Base-by-base conservation (phyloP, 2,329 filamentous ascomycete genomes). In the Pseudogymnoascus sp. region DNA sequence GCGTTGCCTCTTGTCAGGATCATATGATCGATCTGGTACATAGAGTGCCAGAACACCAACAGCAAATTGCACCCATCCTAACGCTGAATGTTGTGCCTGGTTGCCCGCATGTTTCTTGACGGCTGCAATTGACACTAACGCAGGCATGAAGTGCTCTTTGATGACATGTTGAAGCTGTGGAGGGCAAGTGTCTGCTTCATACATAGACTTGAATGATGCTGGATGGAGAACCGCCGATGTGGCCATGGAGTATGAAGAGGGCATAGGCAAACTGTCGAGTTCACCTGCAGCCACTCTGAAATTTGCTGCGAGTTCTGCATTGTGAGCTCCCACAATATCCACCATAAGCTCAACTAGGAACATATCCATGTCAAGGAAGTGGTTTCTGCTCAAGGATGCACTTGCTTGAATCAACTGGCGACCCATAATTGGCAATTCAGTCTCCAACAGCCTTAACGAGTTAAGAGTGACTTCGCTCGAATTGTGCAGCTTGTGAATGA, bases 11-110 rank as follows among this genome's bases (percentile, higher is more conserved):
- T 87, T 79, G 65, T 87, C 84, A 1, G 95, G 95, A 74, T 99
- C 95, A 71, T 93, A 95, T 3, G 90, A 83, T 68, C 88, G 87
- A 74, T 96, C 89, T 0, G 96, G 93, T 2, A 98, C 86, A 72
- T 93, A 97, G 2, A 97, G 80, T 67, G 84, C 84, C 60, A 98
- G 80, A 41, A 88, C 85, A 14, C 88, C 87, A 19, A 93, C 76
- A 1, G 90, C 88, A 66, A 96, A 86, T 61, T 89, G 81, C 28
- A 92, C 81, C 85, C 93, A 95, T 4, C 90, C 88, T 21, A 88
- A 76, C 19, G 85, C 82, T 19, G 80, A 77, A 61, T 76, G 73
- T 62, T 68, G 69, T 39, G 74, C 71, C 8, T 70, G 63, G n/a
- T 68, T 63, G 5, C 70, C 65, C 19, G 71, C 63, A 4, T 70